Base-by-base conservation (phyloP, 2,329 filamentous ascomycete genomes). In the Raffaelea arxii region DNA sequence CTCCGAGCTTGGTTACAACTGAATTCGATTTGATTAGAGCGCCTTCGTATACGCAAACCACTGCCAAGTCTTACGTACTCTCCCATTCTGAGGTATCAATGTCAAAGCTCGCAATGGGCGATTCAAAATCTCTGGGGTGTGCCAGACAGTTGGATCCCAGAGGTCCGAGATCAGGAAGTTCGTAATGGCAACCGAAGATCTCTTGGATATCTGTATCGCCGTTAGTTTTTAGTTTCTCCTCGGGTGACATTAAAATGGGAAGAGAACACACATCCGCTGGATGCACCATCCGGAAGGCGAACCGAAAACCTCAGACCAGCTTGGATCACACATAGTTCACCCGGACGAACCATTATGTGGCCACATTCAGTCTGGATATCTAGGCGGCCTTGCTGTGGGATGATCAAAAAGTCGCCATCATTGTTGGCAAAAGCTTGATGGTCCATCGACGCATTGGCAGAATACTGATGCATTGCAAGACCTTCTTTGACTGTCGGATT, bases 321-420 rank as follows among this genome's bases (percentile, higher is more conserved):
- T n/a, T 78, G 81, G 23, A 85, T 78, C 14, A 85, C 72, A 42
- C 71, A 74, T 32, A 85, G 76, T 57, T 85, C 81, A 16, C 80
- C 80, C 0, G 79, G 81, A 3, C 80, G 76, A 3, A 84, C 78
- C 41, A 48, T 46, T 5, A 52, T 30, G 32, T 70, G 71, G 4
- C 82, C 82, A 16, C 84, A 71, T 56, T 85, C 81, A 4, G 81
- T 84, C 56, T 81, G 79, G 40, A 85, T 79, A 53, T 84, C 77
- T 3, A 85, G 65, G 0, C 73, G 66, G 11, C 81, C 81, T 52
- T 82, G 60, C 88, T 85, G 11, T 70, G n/a, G n/a, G n/a, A n/a
- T n/a, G n/a, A n/a, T n/a, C n/a, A n/a, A n/a, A n/a, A n/a, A n/a
- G n/a, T n/a, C n/a, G n/a, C n/a, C n/a, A n/a, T n/a, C 81, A 1